Evolutionary conservation across 768 basidiomycete species (phyloP).

Genomic region (Cyclocybe cylindracea): DNA sequence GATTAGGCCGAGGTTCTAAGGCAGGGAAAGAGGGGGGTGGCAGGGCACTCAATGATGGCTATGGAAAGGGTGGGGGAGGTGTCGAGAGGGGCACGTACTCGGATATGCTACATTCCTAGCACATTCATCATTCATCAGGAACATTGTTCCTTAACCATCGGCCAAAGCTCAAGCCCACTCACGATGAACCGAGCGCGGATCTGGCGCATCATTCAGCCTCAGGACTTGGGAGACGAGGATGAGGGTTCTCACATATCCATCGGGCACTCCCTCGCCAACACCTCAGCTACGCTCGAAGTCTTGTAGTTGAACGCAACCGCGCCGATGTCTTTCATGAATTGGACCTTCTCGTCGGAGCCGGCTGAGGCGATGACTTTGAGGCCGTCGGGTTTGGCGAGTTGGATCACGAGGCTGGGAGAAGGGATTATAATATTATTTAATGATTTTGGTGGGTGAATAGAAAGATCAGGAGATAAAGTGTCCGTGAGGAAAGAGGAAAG

Average conservation of each 20-base stretch:
- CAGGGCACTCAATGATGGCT: constrained; percentile 22
- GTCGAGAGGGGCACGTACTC: constrained; percentile 15
- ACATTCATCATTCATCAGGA: neutral
- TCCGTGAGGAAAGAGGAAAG: too few relatives aligned
- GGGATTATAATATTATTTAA: neutral
- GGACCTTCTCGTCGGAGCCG: constrained; percentile 74
- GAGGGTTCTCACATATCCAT: constrained; percentile 38
- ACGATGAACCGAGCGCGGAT: constrained; percentile 54
- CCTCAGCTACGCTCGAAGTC: constrained; percentile 49
- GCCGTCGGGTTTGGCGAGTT: constrained; percentile 50
- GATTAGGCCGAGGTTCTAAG: constrained; percentile 38
- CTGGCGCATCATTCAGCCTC: constrained; percentile 18
- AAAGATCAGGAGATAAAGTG: neutral
- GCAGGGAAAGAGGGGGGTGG: neutral
- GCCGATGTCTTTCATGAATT: constrained; percentile 59
- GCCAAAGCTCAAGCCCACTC: constrained; percentile 13
- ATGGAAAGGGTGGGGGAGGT: neutral
- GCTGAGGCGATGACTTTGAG: constrained; percentile 71
- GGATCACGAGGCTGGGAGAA: constrained; percentile 43
- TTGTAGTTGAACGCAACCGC: constrained; percentile 77
- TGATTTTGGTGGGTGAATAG: neutral
- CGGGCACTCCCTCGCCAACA: constrained; percentile 56
- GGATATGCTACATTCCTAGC: constrained; percentile 43
- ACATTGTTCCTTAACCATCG: neutral
- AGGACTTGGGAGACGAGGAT: neutral